Conservation (phyloP, 148 eudicot species). For the Rhododendron molle region DNA sequence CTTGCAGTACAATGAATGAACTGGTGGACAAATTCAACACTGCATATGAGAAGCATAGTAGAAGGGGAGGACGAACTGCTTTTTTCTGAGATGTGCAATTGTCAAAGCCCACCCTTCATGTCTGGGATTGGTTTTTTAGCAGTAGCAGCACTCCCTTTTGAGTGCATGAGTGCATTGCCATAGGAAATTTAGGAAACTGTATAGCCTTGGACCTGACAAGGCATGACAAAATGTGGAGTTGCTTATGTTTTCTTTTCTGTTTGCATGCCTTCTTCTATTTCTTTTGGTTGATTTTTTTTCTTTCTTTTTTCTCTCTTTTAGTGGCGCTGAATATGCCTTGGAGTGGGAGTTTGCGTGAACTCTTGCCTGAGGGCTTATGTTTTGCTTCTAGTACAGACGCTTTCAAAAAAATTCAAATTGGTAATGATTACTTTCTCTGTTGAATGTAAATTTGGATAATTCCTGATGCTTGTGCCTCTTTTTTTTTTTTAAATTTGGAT, state of each 20-base stretch:
- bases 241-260: not conserved
- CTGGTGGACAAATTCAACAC: slow-evolving; percentile 82
- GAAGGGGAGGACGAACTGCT: slow-evolving; percentile 75
- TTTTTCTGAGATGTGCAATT: slow-evolving; percentile 38
- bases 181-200: not conserved
- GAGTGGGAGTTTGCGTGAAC: not conserved
- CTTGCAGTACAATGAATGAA: slow-evolving; percentile 81
- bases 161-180: slow-evolving; percentile 2
- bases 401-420: not conserved
- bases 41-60: slow-evolving; percentile 73
- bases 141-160: slow-evolving; percentile 12
- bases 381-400: not conserved
- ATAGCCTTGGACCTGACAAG: slow-evolving; percentile 2
- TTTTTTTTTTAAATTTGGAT: not conserved
- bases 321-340: not conserved
- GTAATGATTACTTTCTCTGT: not conserved
- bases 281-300: not conserved
- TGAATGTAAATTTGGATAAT: not conserved
- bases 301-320: not conserved
- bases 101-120: not conserved
- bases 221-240: slow-evolving; percentile 3
- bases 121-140: slow-evolving; percentile 2
- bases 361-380: not conserved
- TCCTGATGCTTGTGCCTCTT: not conserved
- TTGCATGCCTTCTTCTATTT: not conserved